Conservation (phyloP, 176 grass and related monocot genomes). For the Lolium rigidum region DNA sequence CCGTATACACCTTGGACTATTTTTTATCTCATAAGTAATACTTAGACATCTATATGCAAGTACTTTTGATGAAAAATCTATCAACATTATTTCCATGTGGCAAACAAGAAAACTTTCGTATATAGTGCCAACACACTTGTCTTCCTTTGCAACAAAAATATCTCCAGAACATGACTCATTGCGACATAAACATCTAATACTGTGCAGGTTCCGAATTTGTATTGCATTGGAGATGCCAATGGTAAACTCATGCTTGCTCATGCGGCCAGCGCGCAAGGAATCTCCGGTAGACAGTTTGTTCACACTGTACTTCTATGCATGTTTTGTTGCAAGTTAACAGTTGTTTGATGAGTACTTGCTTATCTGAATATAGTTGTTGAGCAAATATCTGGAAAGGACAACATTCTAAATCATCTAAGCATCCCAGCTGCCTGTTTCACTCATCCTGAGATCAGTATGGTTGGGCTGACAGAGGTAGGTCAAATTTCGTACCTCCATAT, state of each 20-base stretch:
- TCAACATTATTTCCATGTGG: conserved; percentile 11
- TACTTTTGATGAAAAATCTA: not conserved
- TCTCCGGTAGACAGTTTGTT: conserved; percentile 59
- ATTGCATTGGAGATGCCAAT: conserved; percentile 98
- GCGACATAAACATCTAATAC: not conserved
- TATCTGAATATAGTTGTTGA: conserved; percentile 70
- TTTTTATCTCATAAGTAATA: not conserved
- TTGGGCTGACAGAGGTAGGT: conserved; percentile 90
- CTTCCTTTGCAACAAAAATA: not conserved
- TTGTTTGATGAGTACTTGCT: conserved; percentile 33
- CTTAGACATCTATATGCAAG: not conserved
- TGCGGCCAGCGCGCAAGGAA: conserved; percentile 98
- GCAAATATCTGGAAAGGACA: conserved; percentile 73
- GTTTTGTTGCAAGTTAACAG: conserved; percentile 14
- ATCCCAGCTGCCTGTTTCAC: conserved; percentile 97
- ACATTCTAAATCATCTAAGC: conserved; percentile 95
- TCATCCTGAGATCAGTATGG: conserved; percentile 98
- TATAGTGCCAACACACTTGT: not conserved
- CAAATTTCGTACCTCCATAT: conserved; percentile 30
- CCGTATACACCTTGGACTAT: not conserved
- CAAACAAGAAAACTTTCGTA: not conserved
- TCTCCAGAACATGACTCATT: not conserved
- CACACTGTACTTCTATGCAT: conserved; percentile 9
- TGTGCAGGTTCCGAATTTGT: conserved; percentile 84
- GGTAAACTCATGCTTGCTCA: conserved; percentile 99